Evolutionary conservation across 352 stramenopile species (phyloP), one percentile per base, ranked within the genome.

Genomic region (Pythium rishiriense): DNA sequence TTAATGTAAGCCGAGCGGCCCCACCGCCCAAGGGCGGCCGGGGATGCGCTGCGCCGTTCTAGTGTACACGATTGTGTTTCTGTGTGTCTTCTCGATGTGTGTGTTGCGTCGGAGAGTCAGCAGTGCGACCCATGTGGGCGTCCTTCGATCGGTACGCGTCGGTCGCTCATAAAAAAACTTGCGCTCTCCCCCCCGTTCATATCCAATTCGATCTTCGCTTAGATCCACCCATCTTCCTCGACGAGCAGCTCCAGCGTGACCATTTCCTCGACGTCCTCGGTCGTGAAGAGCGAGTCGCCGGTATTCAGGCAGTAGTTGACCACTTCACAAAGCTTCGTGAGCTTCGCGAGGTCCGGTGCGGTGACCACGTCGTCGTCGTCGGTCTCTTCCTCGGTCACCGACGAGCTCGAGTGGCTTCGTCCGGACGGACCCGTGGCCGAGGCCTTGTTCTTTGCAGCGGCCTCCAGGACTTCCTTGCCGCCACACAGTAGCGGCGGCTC

Each of bases 221-320:
- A 92, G 56, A 92, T 90, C 83, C 83, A 92, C 31, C 83, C 83
- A 66, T 92, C 83, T 64, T 92, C 83, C 64, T 92, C 83, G 1
- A 91, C 81, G 56, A 92, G 78, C 63, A 90, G 89, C 76, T 92
- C 76, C 51, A 92, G 76, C 29, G 73, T 82, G 45, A 89, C 80
- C 50, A 92, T 69, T 49, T 92, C 79, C 42, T 77, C 74, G 12
- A 92, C 62, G 48, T 90, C 82, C 4, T 81, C 68, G 12, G 62
- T 66, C 17, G 64, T 70, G 59, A 90, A 92, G n/a, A 77, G 65
- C 24, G 64, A 71, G 49, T 81, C 74, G 17, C 74, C 74, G 43
- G 70, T 64, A 60, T 68, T 69, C 50, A 81, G 60, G 29, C 74
- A 79, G 37, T 50, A 73, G 63, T 81, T 81, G 24, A 73, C 62